phyloP scores from a whole-genome alignment of 202 grass and related monocot species.

The Elaeis oleifera region DNA sequence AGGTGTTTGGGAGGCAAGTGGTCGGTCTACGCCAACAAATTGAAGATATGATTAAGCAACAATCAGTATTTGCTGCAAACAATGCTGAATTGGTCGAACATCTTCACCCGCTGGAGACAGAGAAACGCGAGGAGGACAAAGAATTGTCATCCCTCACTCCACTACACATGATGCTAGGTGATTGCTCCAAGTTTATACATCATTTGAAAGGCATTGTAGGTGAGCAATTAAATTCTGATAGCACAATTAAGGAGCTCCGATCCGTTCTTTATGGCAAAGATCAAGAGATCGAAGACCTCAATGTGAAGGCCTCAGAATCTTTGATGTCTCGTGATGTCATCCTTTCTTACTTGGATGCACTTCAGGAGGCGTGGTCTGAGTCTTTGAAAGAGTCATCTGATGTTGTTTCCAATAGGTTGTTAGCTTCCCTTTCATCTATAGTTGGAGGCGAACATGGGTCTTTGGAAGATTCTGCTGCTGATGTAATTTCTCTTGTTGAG shows the following conservation, averaged over 20 bases:
- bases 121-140: conserved; percentile 28
- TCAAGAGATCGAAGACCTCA: conserved; percentile 56
- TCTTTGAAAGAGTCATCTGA: conserved; percentile 43
- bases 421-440: conserved; percentile 44
- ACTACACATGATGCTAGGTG: conserved; percentile 64
- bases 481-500: conserved; percentile 49
- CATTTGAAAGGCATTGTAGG: conserved; percentile 37
- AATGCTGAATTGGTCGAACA: conserved; percentile 3
- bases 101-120: not conserved
- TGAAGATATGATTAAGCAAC: conserved; percentile 35
- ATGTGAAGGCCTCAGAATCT: conserved; percentile 35
- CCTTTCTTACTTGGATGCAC: conserved; percentile 48
- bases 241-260: conserved; percentile 2
- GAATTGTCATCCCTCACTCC: conserved; percentile 17
- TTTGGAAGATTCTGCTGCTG: conserved; percentile 28
- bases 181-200: conserved; percentile 66
- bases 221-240: conserved; percentile 16
- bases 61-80: conserved; percentile 1
- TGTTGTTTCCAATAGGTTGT: conserved; percentile 40
- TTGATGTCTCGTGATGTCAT: conserved; percentile 48
- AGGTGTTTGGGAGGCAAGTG: conserved; percentile 53
- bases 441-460: conserved; percentile 34
- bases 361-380: conserved; percentile 5
- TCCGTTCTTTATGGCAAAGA: conserved; percentile 36
- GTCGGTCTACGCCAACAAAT: conserved; percentile 49